Evolutionary conservation across 2,329 filamentous ascomycete genomes (phyloP).

Genomic region (Sporothrix luriei): DNA sequence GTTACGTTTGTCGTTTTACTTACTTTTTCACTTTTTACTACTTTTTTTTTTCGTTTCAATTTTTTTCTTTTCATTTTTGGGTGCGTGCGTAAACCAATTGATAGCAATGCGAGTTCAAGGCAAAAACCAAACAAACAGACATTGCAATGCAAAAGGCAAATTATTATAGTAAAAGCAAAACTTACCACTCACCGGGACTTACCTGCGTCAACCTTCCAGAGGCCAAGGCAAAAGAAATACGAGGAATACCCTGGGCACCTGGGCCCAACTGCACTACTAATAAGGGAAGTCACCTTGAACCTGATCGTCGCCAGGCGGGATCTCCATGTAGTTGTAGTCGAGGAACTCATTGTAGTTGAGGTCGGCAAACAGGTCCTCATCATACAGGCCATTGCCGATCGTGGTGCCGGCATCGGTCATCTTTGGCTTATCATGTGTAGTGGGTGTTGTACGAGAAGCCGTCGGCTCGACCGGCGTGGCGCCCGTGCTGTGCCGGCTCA

Average conservation of each 20-base stretch:
- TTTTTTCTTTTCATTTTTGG: too few relatives aligned
- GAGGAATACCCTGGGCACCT: background rate
- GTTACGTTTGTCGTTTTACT: background rate
- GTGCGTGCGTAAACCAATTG: too few relatives aligned
- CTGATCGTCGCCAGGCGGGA: background rate
- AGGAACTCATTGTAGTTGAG: background rate
- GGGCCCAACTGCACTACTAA: too few relatives aligned
- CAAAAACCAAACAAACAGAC: too few relatives aligned
- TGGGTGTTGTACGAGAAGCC: background rate
- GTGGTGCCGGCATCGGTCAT: background rate
- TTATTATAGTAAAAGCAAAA: background rate
- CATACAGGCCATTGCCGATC: background rate
- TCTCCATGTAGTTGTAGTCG: background rate
- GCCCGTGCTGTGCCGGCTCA: conserved; percentile 26
- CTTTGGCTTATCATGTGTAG: background rate
- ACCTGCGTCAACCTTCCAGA: background rate
- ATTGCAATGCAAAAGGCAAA: background rate
- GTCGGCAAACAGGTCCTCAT: background rate
- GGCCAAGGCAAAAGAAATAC: background rate
- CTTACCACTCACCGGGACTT: background rate
- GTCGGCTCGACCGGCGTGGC: background rate
- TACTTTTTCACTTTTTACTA: background rate
- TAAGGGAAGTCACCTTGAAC: background rate
- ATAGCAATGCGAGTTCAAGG: too few relatives aligned
- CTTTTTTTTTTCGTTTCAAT: background rate